phyloP scores from a whole-genome alignment of 768 basidiomycete genomes.

The Boletales sp. region DNA sequence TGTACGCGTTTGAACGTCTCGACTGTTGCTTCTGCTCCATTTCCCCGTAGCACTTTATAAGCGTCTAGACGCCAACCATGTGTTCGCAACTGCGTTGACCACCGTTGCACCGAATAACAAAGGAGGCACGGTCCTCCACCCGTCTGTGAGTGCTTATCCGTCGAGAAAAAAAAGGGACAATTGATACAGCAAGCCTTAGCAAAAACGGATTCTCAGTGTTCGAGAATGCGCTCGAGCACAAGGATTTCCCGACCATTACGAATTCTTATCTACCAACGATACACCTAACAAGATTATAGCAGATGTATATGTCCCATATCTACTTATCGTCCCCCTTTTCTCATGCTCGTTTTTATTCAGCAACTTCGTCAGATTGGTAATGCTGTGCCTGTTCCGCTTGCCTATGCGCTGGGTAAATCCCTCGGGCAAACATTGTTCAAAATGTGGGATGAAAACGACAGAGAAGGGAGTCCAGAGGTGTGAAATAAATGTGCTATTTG shows the following conservation, averaged over 20 bases:
- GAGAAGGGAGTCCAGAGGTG: constrained; percentile 44
- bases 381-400: constrained; percentile 71
- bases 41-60: constrained; percentile 47
- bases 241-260: constrained; percentile 71
- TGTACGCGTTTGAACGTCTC: constrained; percentile 16
- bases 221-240: constrained; percentile 71
- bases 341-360: constrained; percentile 33
- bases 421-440: constrained; percentile 43
- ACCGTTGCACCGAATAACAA: constrained; percentile 49
- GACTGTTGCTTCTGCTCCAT: constrained; percentile 3
- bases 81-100: constrained; percentile 68
- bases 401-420: constrained; percentile 53
- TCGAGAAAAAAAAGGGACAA: background rate
- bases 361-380: constrained; percentile 79
- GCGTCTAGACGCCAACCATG: constrained; percentile 47
- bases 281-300: constrained; percentile 33
- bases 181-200: constrained; percentile 36
- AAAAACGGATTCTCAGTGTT: constrained; percentile 67
- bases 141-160: constrained; percentile 32
- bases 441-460: constrained; percentile 41
- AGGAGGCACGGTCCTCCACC: constrained; percentile 42
- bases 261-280: constrained; percentile 50
- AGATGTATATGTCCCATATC: constrained; percentile 45
- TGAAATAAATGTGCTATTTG: constrained; percentile 15
- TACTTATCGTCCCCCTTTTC: background rate